Percentiles rank a stretch among this genome's conserved stretches.
Evolutionary conservation across 2,329 filamentous ascomycete species (phyloP).

Genomic region (Aspergillus hortae): DNA sequence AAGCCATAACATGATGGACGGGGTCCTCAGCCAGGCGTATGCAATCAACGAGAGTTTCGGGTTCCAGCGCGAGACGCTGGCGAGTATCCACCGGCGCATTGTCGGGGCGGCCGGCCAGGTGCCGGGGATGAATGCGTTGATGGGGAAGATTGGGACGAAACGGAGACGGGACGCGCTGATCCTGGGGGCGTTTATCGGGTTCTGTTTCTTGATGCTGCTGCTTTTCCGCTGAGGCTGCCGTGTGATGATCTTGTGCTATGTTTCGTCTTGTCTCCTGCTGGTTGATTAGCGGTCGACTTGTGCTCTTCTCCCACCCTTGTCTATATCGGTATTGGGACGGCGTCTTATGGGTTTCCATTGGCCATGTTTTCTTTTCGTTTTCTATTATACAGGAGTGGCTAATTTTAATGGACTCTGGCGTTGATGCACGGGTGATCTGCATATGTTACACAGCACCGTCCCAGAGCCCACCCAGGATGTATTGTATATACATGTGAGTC

Average conservation of each 20-base stretch:
- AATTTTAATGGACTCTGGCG: slow-evolving; percentile 9
- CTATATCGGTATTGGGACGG: slow-evolving; percentile 8
- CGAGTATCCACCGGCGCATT: slow-evolving; percentile 86
- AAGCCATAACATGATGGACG: slow-evolving; percentile 84
- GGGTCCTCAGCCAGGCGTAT: slow-evolving; percentile 90
- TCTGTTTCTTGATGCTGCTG: slow-evolving; percentile 84
- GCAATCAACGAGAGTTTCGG: slow-evolving; percentile 91
- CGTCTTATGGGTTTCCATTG: slow-evolving; percentile 6
- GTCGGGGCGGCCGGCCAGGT: slow-evolving; percentile 85
- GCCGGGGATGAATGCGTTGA: slow-evolving; percentile 87
- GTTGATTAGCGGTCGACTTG: slow-evolving; percentile 2
- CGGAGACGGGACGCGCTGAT: slow-evolving; percentile 95
- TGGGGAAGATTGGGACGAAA: slow-evolving; percentile 87
- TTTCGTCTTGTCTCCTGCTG: slow-evolving; percentile 4
- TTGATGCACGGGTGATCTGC: slow-evolving; percentile 6
- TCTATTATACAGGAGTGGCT: slow-evolving; percentile 12
- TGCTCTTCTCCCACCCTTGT: slow-evolving; percentile 2
- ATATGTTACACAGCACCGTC: slow-evolving; percentile 12
- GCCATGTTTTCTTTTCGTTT: neutral
- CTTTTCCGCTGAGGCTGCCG: slow-evolving; percentile 61
- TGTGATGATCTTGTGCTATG: slow-evolving; percentile 5
- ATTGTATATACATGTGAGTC: slow-evolving; percentile 7
- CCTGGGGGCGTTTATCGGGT: slow-evolving; percentile 82
- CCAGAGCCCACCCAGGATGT: neutral
- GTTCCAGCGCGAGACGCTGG: slow-evolving; percentile 80